Evolutionary conservation across 139 green algal genomes (phyloP), one percentile per base, ranked within the genome.

Genomic region (Coccomyxa sp.): DNA sequence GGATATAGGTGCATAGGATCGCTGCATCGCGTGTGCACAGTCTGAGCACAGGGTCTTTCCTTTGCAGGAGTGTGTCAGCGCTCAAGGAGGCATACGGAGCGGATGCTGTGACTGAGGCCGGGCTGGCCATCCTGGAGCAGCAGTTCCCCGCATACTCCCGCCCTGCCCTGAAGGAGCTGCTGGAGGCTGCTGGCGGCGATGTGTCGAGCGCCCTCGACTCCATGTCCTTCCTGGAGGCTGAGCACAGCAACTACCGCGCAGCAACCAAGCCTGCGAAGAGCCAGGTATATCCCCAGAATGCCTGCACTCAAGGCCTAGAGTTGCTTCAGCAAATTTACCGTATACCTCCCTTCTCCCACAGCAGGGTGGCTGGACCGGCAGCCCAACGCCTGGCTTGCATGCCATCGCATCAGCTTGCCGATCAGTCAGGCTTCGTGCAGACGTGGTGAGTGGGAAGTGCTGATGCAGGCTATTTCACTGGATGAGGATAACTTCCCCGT

Each of bases 61-160:
- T n/a, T n/a, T n/a, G n/a, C n/a, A n/a, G n/a, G n/a, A n/a, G n/a
- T n/a, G n/a, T n/a, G n/a, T n/a, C n/a, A n/a, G n/a, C n/a, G n/a
- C n/a, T 64, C 18, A 64, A 64, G 50, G 50, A 64, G 18, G 27
- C 50, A 4, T 22, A 64, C 50, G 50, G 50, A 3, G 75, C 76
- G 44, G 7, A 33, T 64, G 68, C 70, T 29, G 75, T 72, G 54
- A n/a, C 37, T 41, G 68, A 38, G 29, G 76, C 76, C 39, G n/a
- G 29, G 24, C 35, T 89, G 33, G 71, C 68, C 31, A 80, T 89
- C 31, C 85, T 89, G 37, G 50, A 50, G 4, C 35, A 87, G 55
- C 82, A 87, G 73, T 89, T 89, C 39, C 85, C 85, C 8, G 36
- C 76, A 14, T 89, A 83, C 75, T 85, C 82, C 6, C 37, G 31